Percentiles rank a stretch among this genome's conserved stretches.
Evolutionary conservation across 192 early-diverging fungal species (phyloP).

Genomic region (Mortierella hygrophila): DNA sequence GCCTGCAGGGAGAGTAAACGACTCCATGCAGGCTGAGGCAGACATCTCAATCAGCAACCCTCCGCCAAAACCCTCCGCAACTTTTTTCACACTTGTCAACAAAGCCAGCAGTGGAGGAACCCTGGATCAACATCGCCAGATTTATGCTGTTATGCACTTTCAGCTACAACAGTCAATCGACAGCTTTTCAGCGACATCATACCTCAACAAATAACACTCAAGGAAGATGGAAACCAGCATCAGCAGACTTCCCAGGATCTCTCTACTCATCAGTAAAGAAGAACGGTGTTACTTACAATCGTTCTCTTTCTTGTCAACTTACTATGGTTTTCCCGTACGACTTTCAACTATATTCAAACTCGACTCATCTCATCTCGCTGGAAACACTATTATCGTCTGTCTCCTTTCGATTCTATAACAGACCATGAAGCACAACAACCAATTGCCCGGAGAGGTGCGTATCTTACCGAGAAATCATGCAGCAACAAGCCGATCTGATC

Average conservation of each 20-base stretch:
- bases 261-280: background rate
- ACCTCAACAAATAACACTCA: background rate
- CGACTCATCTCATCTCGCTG: background rate
- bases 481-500: background rate
- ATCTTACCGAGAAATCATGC: background rate
- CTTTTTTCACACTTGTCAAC: background rate
- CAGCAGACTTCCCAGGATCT: background rate
- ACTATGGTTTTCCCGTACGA: background rate
- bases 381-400: background rate
- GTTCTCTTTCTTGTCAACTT: background rate
- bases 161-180: background rate
- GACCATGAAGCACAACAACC: constrained; percentile 61
- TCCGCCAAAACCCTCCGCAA: background rate
- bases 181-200: background rate
- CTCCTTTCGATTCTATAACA: constrained; percentile 8
- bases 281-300: constrained; percentile 4
- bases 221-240: background rate
- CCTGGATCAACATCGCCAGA: background rate
- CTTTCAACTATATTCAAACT: background rate
- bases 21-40: background rate
- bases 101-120: background rate
- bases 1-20: background rate
- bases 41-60: background rate
- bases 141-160: background rate
- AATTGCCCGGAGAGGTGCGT: constrained; percentile 59